A percentile compares a stretch with the other conserved stretches of the same genome.
Evolutionary conservation across 768 basidiomycete genomes (phyloP).

Genomic region (Strobilomyces confusus): DNA sequence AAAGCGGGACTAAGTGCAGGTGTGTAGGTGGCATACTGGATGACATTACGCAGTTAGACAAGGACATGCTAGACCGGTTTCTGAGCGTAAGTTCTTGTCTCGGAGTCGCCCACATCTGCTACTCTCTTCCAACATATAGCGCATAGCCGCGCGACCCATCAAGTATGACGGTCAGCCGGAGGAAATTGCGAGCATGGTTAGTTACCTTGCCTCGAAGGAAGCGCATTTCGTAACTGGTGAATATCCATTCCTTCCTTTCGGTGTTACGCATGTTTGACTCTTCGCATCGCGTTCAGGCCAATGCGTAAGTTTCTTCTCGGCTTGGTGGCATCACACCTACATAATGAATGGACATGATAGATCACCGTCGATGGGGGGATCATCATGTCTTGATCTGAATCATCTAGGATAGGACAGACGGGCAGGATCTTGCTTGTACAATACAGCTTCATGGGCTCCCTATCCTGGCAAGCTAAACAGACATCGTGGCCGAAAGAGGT

Average conservation of each 20-base stretch:
- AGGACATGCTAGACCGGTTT: background rate
- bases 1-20: background rate
- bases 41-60: background rate
- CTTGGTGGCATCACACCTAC: background rate
- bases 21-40: background rate
- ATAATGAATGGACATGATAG: background rate
- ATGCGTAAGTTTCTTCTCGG: background rate
- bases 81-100: background rate
- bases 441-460: no score
- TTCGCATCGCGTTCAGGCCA: background rate
- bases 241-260: background rate
- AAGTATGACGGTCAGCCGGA: constrained; percentile 27
- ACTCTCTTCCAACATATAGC: background rate
- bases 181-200: background rate
- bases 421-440: background rate
- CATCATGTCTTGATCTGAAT: background rate
- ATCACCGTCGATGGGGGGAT: constrained; percentile 1
- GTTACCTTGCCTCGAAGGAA: constrained; percentile 10
- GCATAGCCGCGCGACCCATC: background rate
- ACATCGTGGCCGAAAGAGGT: no score
- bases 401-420: background rate
- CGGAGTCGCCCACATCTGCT: background rate
- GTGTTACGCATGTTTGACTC: background rate
- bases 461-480: background rate
- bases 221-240: constrained; percentile 30